These are phyloP conservation scores for Aspergillus costaricaensis DNA, from an alignment of 2,329 filamentous ascomycete genomes.

Conservation along the genomic window DNA sequence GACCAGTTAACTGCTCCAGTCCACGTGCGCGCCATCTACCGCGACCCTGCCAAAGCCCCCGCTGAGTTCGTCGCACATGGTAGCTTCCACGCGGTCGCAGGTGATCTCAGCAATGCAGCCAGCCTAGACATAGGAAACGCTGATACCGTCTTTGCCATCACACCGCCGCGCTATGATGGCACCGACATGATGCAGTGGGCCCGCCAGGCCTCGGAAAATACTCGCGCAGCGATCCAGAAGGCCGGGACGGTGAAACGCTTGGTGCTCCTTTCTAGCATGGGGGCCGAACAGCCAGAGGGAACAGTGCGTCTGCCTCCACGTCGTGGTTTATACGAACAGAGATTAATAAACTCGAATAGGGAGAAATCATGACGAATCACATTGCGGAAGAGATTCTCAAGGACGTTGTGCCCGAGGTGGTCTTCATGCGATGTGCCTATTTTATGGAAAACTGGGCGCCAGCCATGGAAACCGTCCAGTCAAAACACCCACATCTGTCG, in stretches of 20 bases:
- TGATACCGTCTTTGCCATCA: conserved; percentile 17
- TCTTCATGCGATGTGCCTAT: conserved; percentile 18
- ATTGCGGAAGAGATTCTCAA: conserved; percentile 16
- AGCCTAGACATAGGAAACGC: conserved; percentile 13
- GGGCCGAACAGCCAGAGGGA: conserved; percentile 15
- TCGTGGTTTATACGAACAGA: too few species aligned
- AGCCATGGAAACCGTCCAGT: conserved; percentile 1
- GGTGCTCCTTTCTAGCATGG: conserved; percentile 18
- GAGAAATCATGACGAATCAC: conserved; percentile 21
- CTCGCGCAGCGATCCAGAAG: conserved; percentile 10
- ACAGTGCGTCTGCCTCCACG: conserved; percentile 5
- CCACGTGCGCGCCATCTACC: conserved; percentile 17
- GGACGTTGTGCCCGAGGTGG: conserved; percentile 13
- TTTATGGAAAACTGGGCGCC: conserved; percentile 23
- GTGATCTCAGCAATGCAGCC: conserved; percentile 10
- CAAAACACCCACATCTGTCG: conserved; percentile 11
- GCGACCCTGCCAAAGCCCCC: conserved; percentile 14
- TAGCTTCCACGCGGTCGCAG: conserved; percentile 14
- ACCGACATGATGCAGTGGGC: conserved; percentile 13
- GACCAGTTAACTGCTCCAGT: background rate
- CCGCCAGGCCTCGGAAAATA: conserved; percentile 10
- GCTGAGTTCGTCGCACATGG: conserved; percentile 10
- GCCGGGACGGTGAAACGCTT: conserved; percentile 13
- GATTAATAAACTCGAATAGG: background rate
- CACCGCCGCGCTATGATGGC: conserved; percentile 15